Evolutionary conservation across 768 basidiomycete species (phyloP), one percentile per base, ranked within the genome.

Genomic region (Mycena latifolia): DNA sequence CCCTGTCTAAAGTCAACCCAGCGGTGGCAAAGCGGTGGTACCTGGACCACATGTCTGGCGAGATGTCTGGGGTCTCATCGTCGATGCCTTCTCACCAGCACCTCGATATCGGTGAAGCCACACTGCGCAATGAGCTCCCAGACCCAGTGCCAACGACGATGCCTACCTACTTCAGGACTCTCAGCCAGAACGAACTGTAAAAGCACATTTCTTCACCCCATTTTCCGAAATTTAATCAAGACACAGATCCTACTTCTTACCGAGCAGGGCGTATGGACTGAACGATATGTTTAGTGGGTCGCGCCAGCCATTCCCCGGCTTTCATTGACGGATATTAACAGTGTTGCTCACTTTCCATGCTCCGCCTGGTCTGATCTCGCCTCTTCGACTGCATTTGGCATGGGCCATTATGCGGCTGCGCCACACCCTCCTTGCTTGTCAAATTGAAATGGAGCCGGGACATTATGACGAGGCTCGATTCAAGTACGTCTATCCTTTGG

Each of bases 341-440:
- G 72, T 24, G 18, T 29, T 22, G 73, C 78, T 88, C 59, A 81
- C 80, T 3, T 81, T 89, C 72, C 66, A 63, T 17, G 82, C 85
- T 2, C 78, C 80, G 0, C 62, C 74, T 5, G 54, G 61, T 15
- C 67, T 83, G 37, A 58, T 85, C 31, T 70, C 65, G 1, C 76
- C 77, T 10, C 68, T 72, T 0, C 80, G 88, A 14, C 76, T 88
- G 20, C 74, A 71, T 20, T 62, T 77, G 15, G 80, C 80, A 2
- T 89, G 88, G 88, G 83, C 86, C 3, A 81, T 86, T 33, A 72
- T 88, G 28, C 79, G 85, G 24, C 68, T 80, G 12, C 80, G 83
- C 0, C 87, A 89, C 65, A 82, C 86, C 0, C 75, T 88, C 5
- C 79, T 89, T 22, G 81, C 79, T 2, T 78, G 83, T 7, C 64